Conservation (phyloP, 2,329 filamentous ascomycete species). For the Hymenoscyphus albidus region DNA sequence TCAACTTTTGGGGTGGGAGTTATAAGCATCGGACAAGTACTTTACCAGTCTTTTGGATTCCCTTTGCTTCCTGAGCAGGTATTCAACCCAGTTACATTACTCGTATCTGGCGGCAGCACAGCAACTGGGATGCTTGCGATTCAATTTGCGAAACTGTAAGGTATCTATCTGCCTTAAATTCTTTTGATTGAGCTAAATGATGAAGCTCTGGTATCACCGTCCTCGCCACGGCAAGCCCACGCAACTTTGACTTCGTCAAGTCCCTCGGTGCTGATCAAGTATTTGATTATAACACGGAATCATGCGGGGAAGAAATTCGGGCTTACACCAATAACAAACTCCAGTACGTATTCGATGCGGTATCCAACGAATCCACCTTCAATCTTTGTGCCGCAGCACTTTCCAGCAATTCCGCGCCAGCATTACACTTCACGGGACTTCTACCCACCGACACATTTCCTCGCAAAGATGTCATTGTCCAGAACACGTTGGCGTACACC, state of each 20-base stretch:
- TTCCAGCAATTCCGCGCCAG: neutral
- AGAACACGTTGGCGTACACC: neutral
- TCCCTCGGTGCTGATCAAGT: neutral
- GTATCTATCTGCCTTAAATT: neutral
- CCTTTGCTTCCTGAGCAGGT: neutral
- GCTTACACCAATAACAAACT: neutral
- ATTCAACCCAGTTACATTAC: constrained; percentile 18
- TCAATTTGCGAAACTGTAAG: constrained; percentile 40
- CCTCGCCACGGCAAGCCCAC: neutral
- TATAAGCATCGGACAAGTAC: constrained; percentile 48
- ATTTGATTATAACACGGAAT: neutral
- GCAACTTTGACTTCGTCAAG: neutral
- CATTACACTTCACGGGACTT: neutral
- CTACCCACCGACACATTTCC: neutral
- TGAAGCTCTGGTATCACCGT: neutral
- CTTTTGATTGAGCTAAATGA: too few species aligned
- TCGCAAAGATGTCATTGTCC: neutral
- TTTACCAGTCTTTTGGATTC: constrained; percentile 24
- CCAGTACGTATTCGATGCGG: neutral
- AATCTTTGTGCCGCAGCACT: neutral
- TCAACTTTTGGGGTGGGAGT: constrained; percentile 36
- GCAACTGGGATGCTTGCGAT: constrained; percentile 53
- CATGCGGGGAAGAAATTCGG: neutral
- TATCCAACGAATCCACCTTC: neutral
- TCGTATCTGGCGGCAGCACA: constrained; percentile 49